Evolutionary conservation across 306 rosid species (phyloP).

Genomic region (Carpinus viminea): DNA sequence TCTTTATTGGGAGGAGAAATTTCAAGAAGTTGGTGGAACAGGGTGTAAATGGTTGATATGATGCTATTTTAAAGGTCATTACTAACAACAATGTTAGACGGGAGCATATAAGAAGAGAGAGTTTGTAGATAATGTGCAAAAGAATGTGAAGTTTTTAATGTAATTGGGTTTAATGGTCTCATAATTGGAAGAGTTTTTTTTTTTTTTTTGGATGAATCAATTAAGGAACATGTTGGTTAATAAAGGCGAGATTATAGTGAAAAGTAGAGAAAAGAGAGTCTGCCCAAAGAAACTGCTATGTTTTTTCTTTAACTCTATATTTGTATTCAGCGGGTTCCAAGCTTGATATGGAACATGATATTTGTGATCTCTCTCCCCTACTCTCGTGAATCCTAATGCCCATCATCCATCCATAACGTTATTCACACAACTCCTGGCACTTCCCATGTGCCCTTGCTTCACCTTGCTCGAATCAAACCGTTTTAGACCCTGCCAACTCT

Average conservation of each 20-base stretch:
- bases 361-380: constrained; percentile 1
- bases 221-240: not conserved
- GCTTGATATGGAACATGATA: constrained; percentile 4
- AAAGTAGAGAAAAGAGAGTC: not conserved
- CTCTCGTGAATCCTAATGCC: not conserved
- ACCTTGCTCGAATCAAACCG: not conserved
- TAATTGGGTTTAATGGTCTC: too few species aligned
- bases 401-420: not conserved
- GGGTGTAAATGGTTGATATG: not conserved
- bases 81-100: not conserved
- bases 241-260: too few species aligned
- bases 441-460: constrained; percentile 2
- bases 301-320: not conserved
- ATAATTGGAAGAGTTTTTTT: too few species aligned
- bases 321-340: not conserved
- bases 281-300: not conserved
- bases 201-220: too few species aligned
- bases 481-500: not conserved
- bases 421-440: constrained; percentile 3
- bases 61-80: not conserved
- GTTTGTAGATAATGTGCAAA: not conserved
- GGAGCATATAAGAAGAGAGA: not conserved
- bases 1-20: not conserved
- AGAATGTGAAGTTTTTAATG: not conserved
- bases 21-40: not conserved